Percentiles rank a stretch among this genome's conserved stretches.
Conservation (phyloP, 148 eudicot genomes). For the Persicaria maculosa region DNA sequence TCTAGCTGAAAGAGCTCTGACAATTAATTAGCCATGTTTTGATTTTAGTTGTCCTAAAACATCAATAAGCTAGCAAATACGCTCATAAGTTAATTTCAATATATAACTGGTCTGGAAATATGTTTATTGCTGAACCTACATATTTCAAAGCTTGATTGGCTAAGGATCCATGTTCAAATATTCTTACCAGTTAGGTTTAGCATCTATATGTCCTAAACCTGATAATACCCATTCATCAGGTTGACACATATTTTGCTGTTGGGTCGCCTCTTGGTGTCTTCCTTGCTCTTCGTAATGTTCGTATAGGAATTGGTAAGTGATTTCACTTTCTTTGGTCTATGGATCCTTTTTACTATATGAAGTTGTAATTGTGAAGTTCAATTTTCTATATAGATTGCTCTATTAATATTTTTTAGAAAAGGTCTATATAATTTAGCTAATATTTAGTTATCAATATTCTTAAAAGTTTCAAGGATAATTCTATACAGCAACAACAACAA, state of each 20-base stretch:
- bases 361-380: not conserved
- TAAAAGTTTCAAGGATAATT: not conserved
- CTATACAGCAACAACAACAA: not conserved
- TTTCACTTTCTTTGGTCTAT: not conserved
- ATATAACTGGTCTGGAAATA: not conserved
- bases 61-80: not conserved
- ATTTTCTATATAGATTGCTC: not conserved
- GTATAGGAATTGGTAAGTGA: conserved; percentile 76
- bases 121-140: not conserved
- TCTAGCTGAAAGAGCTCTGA: not conserved
- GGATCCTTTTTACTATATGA: not conserved
- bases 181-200: not conserved
- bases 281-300: conserved; percentile 90
- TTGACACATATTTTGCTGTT: conserved; percentile 91
- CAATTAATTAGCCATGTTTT: not conserved
- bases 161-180: not conserved
- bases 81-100: not conserved
- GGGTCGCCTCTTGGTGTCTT: conserved; percentile 99
- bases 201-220: not conserved
- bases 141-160: not conserved
- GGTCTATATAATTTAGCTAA: not conserved
- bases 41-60: not conserved
- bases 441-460: not conserved
- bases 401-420: not conserved
- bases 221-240: conserved; percentile 35